phyloP scores from a whole-genome alignment of 306 rosid species.

The Fragaria ananassa region DNA sequence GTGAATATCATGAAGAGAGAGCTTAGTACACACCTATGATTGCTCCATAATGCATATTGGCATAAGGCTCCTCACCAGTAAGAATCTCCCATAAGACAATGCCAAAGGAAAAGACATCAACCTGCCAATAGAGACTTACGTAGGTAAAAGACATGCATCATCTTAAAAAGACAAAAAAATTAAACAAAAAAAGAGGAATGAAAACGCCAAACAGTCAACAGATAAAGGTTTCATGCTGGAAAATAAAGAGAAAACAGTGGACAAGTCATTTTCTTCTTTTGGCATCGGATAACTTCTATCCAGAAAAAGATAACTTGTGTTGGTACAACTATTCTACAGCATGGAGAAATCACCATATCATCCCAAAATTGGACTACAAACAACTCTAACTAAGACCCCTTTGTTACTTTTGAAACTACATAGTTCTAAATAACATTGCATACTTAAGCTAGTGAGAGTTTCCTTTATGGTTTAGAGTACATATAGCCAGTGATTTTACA shows the following conservation, averaged over 20 bases:
- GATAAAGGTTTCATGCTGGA: not conserved
- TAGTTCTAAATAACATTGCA: not conserved
- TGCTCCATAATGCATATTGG: slow-evolving; percentile 92
- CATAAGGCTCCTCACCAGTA: slow-evolving; percentile 89
- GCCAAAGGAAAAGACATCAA: slow-evolving; percentile 90
- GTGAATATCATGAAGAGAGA: slow-evolving; percentile 7
- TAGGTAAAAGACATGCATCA: slow-evolving; percentile 4
- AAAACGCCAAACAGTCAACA: not conserved
- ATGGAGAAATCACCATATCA: not conserved
- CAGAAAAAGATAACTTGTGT: not conserved
- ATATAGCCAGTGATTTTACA: not conserved
- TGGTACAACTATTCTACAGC: not conserved
- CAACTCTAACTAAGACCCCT: not conserved
- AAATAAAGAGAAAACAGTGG: not conserved
- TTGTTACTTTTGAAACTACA: not conserved
- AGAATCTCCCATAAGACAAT: slow-evolving; percentile 93
- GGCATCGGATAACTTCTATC: not conserved
- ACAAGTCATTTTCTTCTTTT: not conserved
- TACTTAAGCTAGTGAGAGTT: not conserved
- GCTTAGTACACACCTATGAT: slow-evolving; percentile 58
- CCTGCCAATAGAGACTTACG: slow-evolving; percentile 44
- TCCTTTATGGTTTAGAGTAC: not conserved
- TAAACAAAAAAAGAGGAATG: not conserved
- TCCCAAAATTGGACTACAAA: not conserved
- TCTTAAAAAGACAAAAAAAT: not conserved